Base-by-base conservation (phyloP, 345 rosid genomes). In the Firmiana major region DNA sequence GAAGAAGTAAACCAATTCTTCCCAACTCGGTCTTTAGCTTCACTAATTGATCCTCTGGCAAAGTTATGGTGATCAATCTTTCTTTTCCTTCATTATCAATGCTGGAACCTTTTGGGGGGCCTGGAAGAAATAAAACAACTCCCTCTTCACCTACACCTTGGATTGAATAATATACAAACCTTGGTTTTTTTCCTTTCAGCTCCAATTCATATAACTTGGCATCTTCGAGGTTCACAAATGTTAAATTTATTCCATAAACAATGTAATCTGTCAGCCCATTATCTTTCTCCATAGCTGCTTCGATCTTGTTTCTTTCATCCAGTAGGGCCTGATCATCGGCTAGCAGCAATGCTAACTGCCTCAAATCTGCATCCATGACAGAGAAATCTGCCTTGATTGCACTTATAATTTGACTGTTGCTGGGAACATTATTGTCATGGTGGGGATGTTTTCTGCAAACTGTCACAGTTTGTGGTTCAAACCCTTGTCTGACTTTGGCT, bases 61-160 rank as follows among this genome's bases (percentile, higher is more conserved):
- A 77, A 36, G 79, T 87, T 42, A 89, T 6, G 0, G 80, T 88
- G 40, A 93, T 88, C 73, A 85, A 38, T 76, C 85, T 89, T 65
- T 82, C 88, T 66, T 55, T 67, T 73, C 58, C 57, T 9, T 31
- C 59, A 4, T 49, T 45, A 0, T 63, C 77, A 11, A 31, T 28
- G 10, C 19, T 53, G 0, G 28, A 31, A 55, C 13, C 34, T 15
- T 53, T 19, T 12, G 74, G 40, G 40, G 40, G 40, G 0, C 40
- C 40, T 38, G 6, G 77, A 45, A 59, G 79, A 68, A 91, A 81
- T 60, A 90, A 17, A 59, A 93, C 89, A 9, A 79, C 64, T 48
- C 95, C 95, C 48, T 86, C 87, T 53, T 90, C 92, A 15, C 93
- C 93, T 0, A 88, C 66, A 6, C 97, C 91, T 55, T 88, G 83